Conservation (phyloP, 129 eudicot species). For the Arctium lappa region DNA sequence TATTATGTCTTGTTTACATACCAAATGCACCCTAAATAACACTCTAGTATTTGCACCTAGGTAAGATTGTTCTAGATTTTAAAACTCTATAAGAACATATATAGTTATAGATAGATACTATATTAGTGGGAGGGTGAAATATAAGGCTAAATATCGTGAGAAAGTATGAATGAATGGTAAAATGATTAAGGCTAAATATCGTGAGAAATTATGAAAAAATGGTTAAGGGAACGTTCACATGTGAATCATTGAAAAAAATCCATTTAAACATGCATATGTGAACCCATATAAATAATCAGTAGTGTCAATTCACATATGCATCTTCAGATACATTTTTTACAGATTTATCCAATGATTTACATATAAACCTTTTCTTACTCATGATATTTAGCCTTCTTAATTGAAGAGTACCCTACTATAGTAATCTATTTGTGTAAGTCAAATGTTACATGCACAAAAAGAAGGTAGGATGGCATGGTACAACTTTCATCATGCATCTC, state of each 20-base stretch:
- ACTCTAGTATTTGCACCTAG: no score
- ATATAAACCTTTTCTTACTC: not conserved
- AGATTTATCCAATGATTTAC: not conserved
- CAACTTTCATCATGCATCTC: constrained; percentile 7
- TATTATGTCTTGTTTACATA: no score
- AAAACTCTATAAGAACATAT: not conserved
- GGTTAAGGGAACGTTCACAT: not conserved
- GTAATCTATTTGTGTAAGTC: no score
- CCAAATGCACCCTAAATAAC: no score
- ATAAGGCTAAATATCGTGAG: not conserved
- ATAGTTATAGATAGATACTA: not conserved
- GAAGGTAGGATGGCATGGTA: not conserved
- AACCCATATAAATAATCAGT: not conserved
- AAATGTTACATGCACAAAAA: not conserved
- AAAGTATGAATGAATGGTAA: not conserved
- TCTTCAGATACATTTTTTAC: not conserved
- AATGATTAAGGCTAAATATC: not conserved
- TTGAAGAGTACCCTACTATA: not conserved
- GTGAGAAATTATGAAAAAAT: not conserved
- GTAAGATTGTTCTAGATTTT: not conserved
- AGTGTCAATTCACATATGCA: not conserved
- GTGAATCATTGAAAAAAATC: not conserved
- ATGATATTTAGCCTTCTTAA: not conserved
- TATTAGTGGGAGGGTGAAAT: not conserved
- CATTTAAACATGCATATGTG: not conserved